Base-by-base conservation (phyloP, 108 stramenopile genomes). In the Skeletonema marinoi region DNA sequence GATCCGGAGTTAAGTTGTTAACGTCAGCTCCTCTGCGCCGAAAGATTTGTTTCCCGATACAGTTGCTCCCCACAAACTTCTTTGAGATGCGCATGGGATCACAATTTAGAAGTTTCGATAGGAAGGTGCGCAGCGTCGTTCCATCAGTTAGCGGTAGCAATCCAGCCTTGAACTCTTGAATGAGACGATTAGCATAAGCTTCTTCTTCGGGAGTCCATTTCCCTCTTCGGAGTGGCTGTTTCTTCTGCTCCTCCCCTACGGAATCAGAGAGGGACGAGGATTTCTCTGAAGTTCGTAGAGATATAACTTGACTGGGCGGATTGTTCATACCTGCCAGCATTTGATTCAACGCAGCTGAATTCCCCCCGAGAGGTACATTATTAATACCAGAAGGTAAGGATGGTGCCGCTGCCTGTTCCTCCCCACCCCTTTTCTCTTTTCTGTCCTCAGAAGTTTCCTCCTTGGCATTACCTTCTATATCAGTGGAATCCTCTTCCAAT, bases 21-120 rank as follows among this genome's bases (percentile, higher is more conserved):
- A 96, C 79, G 59, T 98, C 96, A 16, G 88, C 92, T 56, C 93
- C 91, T 10, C 95, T 70, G 42, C 97, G 71, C 10, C 97, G 89
- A 68, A 97, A 98, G 10, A 98, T 95, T 83, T 96, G 96, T 65
- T 98, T 98, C 54, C 98, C 96, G 70, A 98, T 98, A 73, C 97
- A 98, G 56, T 98, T 98, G 60, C 79, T 78, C 12, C 98, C 98
- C 32, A 97, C 97, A 77, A 98, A 99, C 78, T 99, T 99, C 75
- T 99, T 99, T 10, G 98, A 97, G 39, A 99, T 99, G 16, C 99
- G 85, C 99, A 99, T 99, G 25, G 99, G 98, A 73, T 98, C 98
- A 69, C 99, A 99, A 77, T 98, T 92, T 14, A 99, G 84, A 60
- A 98, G 83, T 76, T 97, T 96, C 60, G 93, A 90, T 19, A 99